phyloP scores from a whole-genome alignment of 164 flowering plant genomes.

The Umbellularia californica region DNA sequence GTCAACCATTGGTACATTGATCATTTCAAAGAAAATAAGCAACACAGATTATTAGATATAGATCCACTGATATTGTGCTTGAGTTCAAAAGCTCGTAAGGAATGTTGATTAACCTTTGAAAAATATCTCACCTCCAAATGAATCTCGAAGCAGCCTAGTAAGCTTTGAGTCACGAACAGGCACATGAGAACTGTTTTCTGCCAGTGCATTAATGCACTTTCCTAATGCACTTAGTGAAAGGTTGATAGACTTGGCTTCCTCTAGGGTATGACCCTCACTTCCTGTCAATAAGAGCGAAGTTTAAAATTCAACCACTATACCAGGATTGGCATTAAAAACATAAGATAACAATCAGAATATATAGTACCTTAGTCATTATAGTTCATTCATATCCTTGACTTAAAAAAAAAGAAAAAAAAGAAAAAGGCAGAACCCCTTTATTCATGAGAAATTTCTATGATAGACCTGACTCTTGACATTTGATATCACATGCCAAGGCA shows the following conservation, averaged over 20 bases:
- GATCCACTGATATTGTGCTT: no score
- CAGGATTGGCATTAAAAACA: background rate
- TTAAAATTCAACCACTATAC: background rate
- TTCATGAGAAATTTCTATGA: no score
- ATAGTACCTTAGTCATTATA: no score
- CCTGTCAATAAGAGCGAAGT: constrained; percentile 35
- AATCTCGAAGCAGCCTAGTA: constrained; percentile 92
- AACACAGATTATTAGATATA: no score
- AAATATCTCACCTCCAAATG: constrained; percentile 78
- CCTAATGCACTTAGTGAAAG: constrained; percentile 95
- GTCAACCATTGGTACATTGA: background rate
- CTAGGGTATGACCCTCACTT: constrained; percentile 93
- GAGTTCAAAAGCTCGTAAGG: background rate
- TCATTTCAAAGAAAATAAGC: background rate
- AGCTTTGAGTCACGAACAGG: constrained; percentile 97
- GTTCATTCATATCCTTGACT: no score
- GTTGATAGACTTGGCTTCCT: constrained; percentile 98
- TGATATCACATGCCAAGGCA: no score
- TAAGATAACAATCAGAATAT: no score
- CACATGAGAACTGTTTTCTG: constrained; percentile 89
- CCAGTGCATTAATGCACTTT: constrained; percentile 96
- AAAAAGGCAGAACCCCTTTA: no score
- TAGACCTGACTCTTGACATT: no score
- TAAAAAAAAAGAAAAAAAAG: no score
- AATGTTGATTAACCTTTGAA: background rate